These are phyloP conservation scores for Phytophthora pini DNA, from an alignment of 352 stramenopile species.

Conservation along the genomic window DNA sequence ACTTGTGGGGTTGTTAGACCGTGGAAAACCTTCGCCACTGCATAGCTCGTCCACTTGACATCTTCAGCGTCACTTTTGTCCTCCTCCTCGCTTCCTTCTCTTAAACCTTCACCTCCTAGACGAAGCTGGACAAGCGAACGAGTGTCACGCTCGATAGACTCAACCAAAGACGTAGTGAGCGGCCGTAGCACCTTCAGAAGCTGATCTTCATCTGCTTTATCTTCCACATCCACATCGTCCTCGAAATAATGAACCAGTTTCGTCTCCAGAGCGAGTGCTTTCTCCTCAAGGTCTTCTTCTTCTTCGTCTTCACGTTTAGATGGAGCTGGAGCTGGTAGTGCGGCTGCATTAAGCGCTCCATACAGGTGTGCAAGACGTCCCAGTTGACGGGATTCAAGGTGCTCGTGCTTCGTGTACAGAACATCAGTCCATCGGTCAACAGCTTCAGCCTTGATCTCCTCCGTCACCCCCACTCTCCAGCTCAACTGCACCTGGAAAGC, in stretches of 20 bases:
- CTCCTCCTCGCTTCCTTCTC: constrained; percentile 23
- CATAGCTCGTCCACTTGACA: constrained; percentile 64
- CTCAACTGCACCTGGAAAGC: constrained; percentile 62
- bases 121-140: constrained; percentile 41
- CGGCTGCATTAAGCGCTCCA: constrained; percentile 49
- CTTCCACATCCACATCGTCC: constrained; percentile 29
- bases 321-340: constrained; percentile 30
- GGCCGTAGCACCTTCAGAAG: constrained; percentile 47
- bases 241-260: constrained; percentile 77
- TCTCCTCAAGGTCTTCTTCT: constrained; percentile 26
- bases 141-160: constrained; percentile 65
- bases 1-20: constrained; percentile 74
- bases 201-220: constrained; percentile 35
- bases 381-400: constrained; percentile 67
- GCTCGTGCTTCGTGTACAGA: constrained; percentile 69
- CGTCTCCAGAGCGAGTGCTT: constrained; percentile 48
- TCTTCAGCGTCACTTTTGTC: constrained; percentile 24
- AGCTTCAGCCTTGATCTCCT: constrained; percentile 15
- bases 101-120: constrained; percentile 18
- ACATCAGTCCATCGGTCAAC: constrained; percentile 42
- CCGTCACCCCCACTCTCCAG: constrained; percentile 24
- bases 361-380: constrained; percentile 65
- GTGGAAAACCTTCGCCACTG: constrained; percentile 82
- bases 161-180: constrained; percentile 54
- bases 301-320: constrained; percentile 14